Evolutionary conservation across 352 stramenopile genomes (phyloP).

Genomic region (Thalassiosira allenii): DNA sequence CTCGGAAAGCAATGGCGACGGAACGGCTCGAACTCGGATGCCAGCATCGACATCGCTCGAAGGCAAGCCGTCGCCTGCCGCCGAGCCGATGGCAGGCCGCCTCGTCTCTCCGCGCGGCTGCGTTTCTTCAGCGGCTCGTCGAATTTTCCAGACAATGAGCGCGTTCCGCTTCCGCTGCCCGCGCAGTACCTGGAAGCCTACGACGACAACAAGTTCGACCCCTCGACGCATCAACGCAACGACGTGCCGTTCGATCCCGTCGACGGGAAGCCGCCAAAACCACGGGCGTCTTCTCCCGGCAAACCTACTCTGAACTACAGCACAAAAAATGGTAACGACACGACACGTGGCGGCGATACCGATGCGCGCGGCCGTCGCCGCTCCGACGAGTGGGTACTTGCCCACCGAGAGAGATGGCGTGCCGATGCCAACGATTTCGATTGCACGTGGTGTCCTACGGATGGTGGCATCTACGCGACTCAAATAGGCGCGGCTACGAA

Average conservation of each 20-base stretch:
- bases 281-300: conserved; percentile 18
- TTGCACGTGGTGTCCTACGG: conserved; percentile 31
- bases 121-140: conserved; percentile 5
- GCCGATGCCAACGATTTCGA: conserved; percentile 53
- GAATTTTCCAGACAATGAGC: no score
- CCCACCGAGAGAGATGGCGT: conserved; percentile 46
- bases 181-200: conserved; percentile 48
- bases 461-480: not conserved
- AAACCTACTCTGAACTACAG: no score
- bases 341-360: no score
- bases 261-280: conserved; percentile 57
- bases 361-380: no score
- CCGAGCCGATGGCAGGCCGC: not conserved
- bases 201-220: conserved; percentile 57
- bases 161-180: conserved; percentile 9
- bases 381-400: conserved; percentile 55
- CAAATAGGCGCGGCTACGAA: conserved; percentile 24
- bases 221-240: conserved; percentile 67
- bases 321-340: not conserved
- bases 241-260: conserved; percentile 70
- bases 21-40: not conserved
- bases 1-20: not conserved
- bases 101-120: not conserved
- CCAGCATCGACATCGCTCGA: not conserved
- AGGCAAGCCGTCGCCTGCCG: no score